Conservation (phyloP, 2,329 filamentous ascomycete species). For the Diaporthe destruens region DNA sequence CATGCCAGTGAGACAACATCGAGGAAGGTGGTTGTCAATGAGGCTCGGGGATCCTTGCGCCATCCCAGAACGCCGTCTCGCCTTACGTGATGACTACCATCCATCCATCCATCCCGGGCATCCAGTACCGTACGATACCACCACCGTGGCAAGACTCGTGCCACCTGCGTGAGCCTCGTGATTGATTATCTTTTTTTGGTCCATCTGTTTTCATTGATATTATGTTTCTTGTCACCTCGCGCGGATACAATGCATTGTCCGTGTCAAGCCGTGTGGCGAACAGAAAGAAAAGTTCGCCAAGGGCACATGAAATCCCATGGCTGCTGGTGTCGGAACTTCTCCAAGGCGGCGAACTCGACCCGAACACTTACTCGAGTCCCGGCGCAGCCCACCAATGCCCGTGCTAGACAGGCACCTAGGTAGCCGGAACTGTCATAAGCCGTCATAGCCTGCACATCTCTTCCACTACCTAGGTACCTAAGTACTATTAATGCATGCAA, state of each 20-base stretch:
- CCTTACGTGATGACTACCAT: slow-evolving; percentile 34
- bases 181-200: neutral
- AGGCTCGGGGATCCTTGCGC: slow-evolving; percentile 34
- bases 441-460: slow-evolving; percentile 21
- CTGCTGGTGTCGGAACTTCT: slow-evolving; percentile 30
- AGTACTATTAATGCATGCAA: slow-evolving; percentile 30
- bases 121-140: slow-evolving; percentile 15
- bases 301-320: neutral
- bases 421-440: slow-evolving; percentile 14
- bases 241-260: slow-evolving; percentile 9
- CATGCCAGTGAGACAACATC: slow-evolving; percentile 16
- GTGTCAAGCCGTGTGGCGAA: slow-evolving; percentile 6
- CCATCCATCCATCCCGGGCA: slow-evolving; percentile 3
- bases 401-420: too few relatives aligned
- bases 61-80: slow-evolving; percentile 27
- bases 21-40: slow-evolving; percentile 18
- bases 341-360: slow-evolving; percentile 27
- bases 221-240: neutral
- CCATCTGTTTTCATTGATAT: neutral
- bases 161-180: slow-evolving; percentile 23
- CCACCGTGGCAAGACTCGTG: slow-evolving; percentile 21
- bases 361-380: slow-evolving; percentile 27
- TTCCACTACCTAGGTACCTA: too few relatives aligned
- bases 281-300: neutral
- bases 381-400: slow-evolving; percentile 16